Base-by-base conservation (phyloP, 192 early-diverging fungal genomes). In the Entomortierella lignicola region DNA sequence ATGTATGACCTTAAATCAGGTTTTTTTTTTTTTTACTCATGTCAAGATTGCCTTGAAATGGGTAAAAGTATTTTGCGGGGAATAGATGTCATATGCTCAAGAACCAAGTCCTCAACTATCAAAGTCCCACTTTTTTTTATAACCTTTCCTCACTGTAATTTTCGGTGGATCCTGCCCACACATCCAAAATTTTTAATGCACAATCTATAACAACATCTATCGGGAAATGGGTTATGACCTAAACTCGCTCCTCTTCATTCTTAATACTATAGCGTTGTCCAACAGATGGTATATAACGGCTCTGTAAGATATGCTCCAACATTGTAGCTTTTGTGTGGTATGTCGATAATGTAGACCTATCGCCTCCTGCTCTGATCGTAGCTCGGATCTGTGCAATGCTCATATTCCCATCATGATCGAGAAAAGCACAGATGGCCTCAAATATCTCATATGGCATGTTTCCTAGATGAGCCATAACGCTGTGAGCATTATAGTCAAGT, bases 371-470 rank as follows among this genome's bases (percentile, higher is more conserved):
- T 25, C 56, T 37, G 6, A 75, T 54, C 17, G 73, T 57, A 10
- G 54, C 54, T 26, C 72, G 71, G 23, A 73, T 71, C 39, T 82
- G 67, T 0, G 54, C 66, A 17, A 75, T 50, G 8, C 17, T 62
- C 67, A 82, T 69, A 8, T 69, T 67, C 11, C 57, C 47, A 2
- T 58, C 72, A 34, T 63, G 39, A 25, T 82, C 81, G 25, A 82
- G 39, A 15, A 63, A 71, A 0, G 63, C 55, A 51, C 72, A 75
- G 2, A 82, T 75, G 11, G 55, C 51, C 42, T 82, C 81, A 55
- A 75, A 65, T 41, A 82, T 66, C 37, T 82, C 81, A 55, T 67
- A 71, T 8, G 81, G 81, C 72, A 82, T 69, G 25, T 71, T 62
- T 23, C 37, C 55, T 1, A 82, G 37, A 29, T 82, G 69, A 0